These are phyloP conservation scores for Afroboletus lepidellus DNA, from an alignment of 1,284 basidiomycete species.

Conservation along the genomic window DNA sequence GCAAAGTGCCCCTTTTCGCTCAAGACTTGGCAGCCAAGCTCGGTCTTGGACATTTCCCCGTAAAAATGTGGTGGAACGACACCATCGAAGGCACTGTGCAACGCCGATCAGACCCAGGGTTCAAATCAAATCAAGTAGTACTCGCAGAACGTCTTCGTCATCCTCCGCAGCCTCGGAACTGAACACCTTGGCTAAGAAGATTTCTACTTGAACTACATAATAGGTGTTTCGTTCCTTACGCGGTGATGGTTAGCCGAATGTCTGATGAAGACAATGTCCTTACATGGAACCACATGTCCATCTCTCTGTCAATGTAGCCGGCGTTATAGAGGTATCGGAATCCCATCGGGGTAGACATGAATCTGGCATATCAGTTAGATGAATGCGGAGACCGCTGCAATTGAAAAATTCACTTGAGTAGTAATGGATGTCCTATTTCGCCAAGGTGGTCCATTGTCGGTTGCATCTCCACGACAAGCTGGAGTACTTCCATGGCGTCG, in stretches of 20 bases:
- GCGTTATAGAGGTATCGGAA: constrained; percentile 90
- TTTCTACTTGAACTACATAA: constrained; percentile 86
- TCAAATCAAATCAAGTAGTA: constrained; percentile 7
- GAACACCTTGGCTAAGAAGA: constrained; percentile 79
- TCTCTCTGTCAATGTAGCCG: constrained; percentile 91
- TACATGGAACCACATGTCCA: constrained; percentile 95
- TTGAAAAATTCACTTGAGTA: constrained; percentile 72
- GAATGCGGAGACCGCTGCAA: constrained; percentile 1
- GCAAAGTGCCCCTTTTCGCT: constrained; percentile 88
- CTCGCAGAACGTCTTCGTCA: constrained; percentile 63
- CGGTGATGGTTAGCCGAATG: constrained; percentile 10
- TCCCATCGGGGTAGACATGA: constrained; percentile 92
- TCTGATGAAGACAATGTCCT: constrained; percentile 27
- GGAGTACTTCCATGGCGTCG: constrained; percentile 77
- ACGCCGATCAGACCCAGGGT: constrained; percentile 2
- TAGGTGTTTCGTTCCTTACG: constrained; percentile 79
- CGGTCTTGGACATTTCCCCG: constrained; percentile 95
- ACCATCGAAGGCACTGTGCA: constrained; percentile 72
- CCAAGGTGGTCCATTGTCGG: constrained; percentile 95
- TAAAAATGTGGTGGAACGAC: constrained; percentile 95
- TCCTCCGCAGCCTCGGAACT: constrained; percentile 57
- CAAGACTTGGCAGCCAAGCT: constrained; percentile 88
- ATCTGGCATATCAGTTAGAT: constrained; percentile 49
- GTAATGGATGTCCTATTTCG: constrained; percentile 84
- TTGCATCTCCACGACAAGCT: constrained; percentile 91